Evolutionary conservation across 345 rosid genomes (phyloP).

Genomic region (Pelargonium nanum): DNA sequence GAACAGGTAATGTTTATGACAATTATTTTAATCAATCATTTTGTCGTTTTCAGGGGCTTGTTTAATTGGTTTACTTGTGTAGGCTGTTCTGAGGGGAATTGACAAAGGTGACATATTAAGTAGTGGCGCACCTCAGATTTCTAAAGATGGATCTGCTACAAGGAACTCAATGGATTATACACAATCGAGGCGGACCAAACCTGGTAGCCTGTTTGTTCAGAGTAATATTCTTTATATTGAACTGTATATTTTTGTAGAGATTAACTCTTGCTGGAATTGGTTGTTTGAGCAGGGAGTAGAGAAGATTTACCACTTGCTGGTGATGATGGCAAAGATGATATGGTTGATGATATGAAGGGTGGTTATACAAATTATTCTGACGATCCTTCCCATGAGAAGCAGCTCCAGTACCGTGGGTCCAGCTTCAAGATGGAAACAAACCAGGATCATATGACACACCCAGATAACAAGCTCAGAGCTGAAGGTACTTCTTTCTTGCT

Average conservation of each 20-base stretch:
- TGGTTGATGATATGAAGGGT: slow-evolving; percentile 26
- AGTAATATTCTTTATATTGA: slow-evolving; percentile 8
- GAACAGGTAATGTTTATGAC: slow-evolving; percentile 51
- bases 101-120: slow-evolving; percentile 71
- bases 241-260: slow-evolving; percentile 2
- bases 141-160: slow-evolving; percentile 60
- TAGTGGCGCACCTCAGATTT: slow-evolving; percentile 66
- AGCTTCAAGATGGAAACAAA: slow-evolving; percentile 19
- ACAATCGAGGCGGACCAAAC: slow-evolving; percentile 49
- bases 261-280: slow-evolving; percentile 16
- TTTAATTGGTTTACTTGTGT: slow-evolving; percentile 12
- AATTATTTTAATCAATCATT: slow-evolving; percentile 11
- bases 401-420: slow-evolving; percentile 15
- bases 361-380: slow-evolving; percentile 20
- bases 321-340: slow-evolving; percentile 43
- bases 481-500: slow-evolving; percentile 34
- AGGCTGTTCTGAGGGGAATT: slow-evolving; percentile 75
- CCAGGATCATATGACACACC: slow-evolving; percentile 21
- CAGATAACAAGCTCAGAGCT: slow-evolving; percentile 35
- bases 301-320: slow-evolving; percentile 41
- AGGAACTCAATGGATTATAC: slow-evolving; percentile 34
- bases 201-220: slow-evolving; percentile 37
- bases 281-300: slow-evolving; percentile 49
- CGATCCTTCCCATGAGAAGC: slow-evolving; percentile 22
- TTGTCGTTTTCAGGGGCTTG: slow-evolving; percentile 10